These are phyloP conservation scores for Botryosphaeria agaves DNA, from an alignment of 2,329 filamentous ascomycete species.

Conservation along the genomic window DNA sequence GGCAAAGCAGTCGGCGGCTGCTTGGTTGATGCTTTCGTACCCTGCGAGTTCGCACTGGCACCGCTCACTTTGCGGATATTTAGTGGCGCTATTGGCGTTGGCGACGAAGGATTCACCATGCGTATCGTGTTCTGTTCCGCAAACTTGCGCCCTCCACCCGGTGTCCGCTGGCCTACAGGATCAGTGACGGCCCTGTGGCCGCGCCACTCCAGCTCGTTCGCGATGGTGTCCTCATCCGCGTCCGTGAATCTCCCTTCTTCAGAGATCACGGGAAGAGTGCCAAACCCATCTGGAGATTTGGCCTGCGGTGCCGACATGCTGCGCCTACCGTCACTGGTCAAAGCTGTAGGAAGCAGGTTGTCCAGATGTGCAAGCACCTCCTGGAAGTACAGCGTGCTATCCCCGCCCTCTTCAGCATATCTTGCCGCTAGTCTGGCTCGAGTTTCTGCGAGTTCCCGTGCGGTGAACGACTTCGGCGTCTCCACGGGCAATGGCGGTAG, in stretches of 20 bases:
- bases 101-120: slow-evolving; percentile 35
- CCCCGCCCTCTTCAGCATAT: slow-evolving; percentile 24
- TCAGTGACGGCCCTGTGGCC: slow-evolving; percentile 25
- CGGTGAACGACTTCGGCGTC: slow-evolving; percentile 33
- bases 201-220: slow-evolving; percentile 13
- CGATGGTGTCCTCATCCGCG: slow-evolving; percentile 6
- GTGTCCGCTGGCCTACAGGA: slow-evolving; percentile 10
- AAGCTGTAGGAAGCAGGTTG: slow-evolving; percentile 27
- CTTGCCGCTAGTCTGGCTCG: slow-evolving; percentile 38
- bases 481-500: slow-evolving; percentile 26
- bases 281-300: slow-evolving; percentile 10
- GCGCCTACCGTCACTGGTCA: slow-evolving; percentile 24
- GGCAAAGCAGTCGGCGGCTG: too few relatives aligned
- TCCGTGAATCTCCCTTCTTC: slow-evolving; percentile 28
- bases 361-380: slow-evolving; percentile 44
- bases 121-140: slow-evolving; percentile 32
- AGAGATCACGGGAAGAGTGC: slow-evolving; percentile 30
- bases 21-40: too few relatives aligned
- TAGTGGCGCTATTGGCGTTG: slow-evolving; percentile 32
- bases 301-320: slow-evolving; percentile 29
- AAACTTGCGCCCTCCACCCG: slow-evolving; percentile 9
- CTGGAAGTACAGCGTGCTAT: slow-evolving; percentile 34
- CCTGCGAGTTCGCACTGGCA: slow-evolving; percentile 11
- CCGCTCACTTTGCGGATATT: slow-evolving; percentile 35
- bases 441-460: slow-evolving; percentile 39